Conservation (phyloP, 805 yeast genomes). For the Myxozyma neotropica region DNA sequence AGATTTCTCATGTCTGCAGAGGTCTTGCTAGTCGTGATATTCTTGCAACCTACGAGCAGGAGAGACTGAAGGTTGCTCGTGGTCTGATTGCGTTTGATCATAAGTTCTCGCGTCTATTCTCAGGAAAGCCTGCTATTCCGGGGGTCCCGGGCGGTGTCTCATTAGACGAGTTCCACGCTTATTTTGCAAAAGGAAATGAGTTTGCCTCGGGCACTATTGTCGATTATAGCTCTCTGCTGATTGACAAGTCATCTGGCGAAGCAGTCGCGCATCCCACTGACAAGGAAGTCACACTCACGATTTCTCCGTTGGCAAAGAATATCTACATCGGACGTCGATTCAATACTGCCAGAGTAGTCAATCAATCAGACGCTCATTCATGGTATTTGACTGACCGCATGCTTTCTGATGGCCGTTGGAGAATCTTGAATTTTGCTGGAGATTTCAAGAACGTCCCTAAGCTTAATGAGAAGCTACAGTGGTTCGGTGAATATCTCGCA, state of each 20-base stretch:
- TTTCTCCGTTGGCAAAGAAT: constrained; percentile 35
- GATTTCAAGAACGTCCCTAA: constrained; percentile 31
- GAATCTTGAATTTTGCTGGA: constrained; percentile 40
- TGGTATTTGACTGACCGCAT: constrained; percentile 37
- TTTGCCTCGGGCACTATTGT: constrained; percentile 44
- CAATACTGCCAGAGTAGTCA: constrained; percentile 35
- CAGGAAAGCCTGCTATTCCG: constrained; percentile 40
- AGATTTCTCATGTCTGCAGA: constrained; percentile 41
- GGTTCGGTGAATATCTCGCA: constrained; percentile 24
- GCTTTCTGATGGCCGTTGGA: constrained; percentile 43
- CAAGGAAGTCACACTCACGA: constrained; percentile 1
- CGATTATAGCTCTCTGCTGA: constrained; percentile 38
- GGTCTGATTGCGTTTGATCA: constrained; percentile 43
- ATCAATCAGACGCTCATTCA: constrained; percentile 41
- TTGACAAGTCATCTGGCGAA: constrained; percentile 17
- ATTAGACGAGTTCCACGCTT: constrained; percentile 39
- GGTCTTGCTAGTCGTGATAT: constrained; percentile 38
- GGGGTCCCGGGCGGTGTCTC: constrained; percentile 38
- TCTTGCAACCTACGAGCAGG: constrained; percentile 41
- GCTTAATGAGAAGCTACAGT: not conserved
- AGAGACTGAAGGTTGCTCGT: constrained; percentile 40
- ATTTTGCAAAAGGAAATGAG: constrained; percentile 40
- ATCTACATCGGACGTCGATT: constrained; percentile 40
- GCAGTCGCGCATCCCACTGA: not conserved
- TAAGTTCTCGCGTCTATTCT: constrained; percentile 40